These are phyloP conservation scores for Lentinula novae-zelandiae DNA, from an alignment of 1,284 basidiomycete species.

Conservation along the genomic window DNA sequence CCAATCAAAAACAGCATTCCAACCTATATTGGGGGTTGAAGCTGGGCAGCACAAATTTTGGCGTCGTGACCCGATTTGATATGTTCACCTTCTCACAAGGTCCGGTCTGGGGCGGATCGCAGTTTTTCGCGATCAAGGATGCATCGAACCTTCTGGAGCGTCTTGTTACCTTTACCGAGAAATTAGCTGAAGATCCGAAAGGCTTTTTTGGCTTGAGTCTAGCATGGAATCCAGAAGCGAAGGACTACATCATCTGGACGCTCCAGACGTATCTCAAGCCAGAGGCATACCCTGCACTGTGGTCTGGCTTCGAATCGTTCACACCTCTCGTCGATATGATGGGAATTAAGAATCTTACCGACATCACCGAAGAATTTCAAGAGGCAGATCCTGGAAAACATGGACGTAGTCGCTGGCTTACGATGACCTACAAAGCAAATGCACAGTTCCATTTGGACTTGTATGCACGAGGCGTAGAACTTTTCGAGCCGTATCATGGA, in stretches of 20 bases:
- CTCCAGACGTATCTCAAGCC: slow-evolving; percentile 20
- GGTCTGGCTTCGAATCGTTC: slow-evolving; percentile 14
- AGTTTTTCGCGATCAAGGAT: slow-evolving; percentile 16
- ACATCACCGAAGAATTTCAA: slow-evolving; percentile 20
- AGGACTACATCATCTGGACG: slow-evolving; percentile 20
- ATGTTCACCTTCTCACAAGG: slow-evolving; percentile 18
- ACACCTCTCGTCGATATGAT: slow-evolving; percentile 17
- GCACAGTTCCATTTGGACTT: slow-evolving; percentile 19
- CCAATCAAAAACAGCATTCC: slow-evolving; percentile 15
- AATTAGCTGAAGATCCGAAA: slow-evolving; percentile 16
- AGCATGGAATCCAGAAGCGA: slow-evolving; percentile 15
- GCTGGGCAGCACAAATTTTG: slow-evolving; percentile 22
- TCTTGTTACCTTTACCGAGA: slow-evolving; percentile 18
- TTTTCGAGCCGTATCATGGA: slow-evolving; percentile 17
- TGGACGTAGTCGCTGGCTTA: slow-evolving; percentile 18
- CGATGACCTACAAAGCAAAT: slow-evolving; percentile 19
- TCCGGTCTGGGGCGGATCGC: slow-evolving; percentile 20
- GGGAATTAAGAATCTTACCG: slow-evolving; percentile 18
- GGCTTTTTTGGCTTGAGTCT: slow-evolving; percentile 17
- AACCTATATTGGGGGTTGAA: slow-evolving; percentile 22
- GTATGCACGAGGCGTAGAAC: slow-evolving; percentile 16
- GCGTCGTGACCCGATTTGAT: slow-evolving; percentile 22
- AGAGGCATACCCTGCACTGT: slow-evolving; percentile 17
- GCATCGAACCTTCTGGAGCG: slow-evolving; percentile 14
- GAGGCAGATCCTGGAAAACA: slow-evolving; percentile 16